Evolutionary conservation across 169 alveolate species (phyloP).

Genomic region (Hammondia hammondi): DNA sequence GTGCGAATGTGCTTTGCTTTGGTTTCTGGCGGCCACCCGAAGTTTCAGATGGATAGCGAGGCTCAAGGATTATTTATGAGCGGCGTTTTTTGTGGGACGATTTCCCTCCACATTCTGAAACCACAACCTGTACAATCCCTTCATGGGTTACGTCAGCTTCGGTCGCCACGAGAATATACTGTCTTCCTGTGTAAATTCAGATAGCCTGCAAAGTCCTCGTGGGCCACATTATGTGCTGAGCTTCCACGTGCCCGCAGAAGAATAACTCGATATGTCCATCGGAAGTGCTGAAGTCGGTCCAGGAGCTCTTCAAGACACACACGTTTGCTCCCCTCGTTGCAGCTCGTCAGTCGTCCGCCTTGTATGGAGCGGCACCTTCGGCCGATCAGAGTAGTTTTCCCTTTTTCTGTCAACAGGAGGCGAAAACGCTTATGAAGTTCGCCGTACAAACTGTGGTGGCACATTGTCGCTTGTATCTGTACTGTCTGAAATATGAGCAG

Average conservation of each 20-base stretch:
- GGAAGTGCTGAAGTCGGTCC: background rate
- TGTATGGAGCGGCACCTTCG: background rate
- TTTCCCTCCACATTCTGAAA: no score
- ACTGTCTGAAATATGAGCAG: background rate
- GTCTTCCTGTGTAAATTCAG: no score
- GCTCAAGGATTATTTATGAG: no score
- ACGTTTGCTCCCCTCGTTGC: background rate
- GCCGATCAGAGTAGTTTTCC: background rate
- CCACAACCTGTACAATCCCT: no score
- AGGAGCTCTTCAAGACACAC: background rate
- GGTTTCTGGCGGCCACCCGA: no score
- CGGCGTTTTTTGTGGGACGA: no score
- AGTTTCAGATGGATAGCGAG: no score
- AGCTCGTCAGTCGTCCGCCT: background rate
- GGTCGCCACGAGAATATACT: no score
- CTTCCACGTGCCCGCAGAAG: background rate
- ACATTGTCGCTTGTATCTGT: slow-evolving; percentile 32
- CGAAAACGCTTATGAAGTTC: background rate
- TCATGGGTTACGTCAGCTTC: no score
- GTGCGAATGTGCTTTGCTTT: no score
- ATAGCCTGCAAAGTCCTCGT: background rate
- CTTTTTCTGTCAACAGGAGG: background rate
- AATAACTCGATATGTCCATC: background rate
- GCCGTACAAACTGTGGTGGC: background rate
- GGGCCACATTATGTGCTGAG: background rate